Evolutionary conservation across 192 early-diverging fungal species (phyloP), one percentile per base, ranked within the genome.

Genomic region (Umbelopsis isabellina): DNA sequence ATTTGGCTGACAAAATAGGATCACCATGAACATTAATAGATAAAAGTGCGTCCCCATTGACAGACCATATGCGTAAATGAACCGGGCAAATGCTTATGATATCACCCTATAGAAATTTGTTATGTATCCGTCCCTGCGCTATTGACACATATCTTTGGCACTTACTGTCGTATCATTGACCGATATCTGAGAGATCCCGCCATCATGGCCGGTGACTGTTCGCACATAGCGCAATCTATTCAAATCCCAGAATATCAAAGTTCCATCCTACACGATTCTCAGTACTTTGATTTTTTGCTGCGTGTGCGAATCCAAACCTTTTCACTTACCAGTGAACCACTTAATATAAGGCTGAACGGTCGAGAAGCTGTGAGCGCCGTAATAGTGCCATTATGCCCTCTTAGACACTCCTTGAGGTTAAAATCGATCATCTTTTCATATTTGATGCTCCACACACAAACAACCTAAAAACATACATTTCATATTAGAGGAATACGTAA

Each of bases 221-320:
- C 85, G 78, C 27, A 90, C 87, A 70, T 88, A 90, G 27, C 82
- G 85, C 73, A 81, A 75, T 61, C 88, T 79, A 37, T 90, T 90
- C 47, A 90, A 68, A 73, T 90, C 88, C 88, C 88, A 90, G 9
- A 90, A 66, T 58, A 90, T 85, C 10, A 80, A 84, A 22, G 83
- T 85, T 71, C 83, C 82, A 72, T 90, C 88, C 80, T 90, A 53
- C 15, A 64, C 21, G 12, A 23, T 49, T 1, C 1, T 66, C 7
- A 35, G 18, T 45, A 15, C 18, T 16, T 65, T 21, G 22, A 3
- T 16, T 1, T 47, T 68, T 12, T n/a, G n/a, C n/a, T n/a, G n/a
- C n/a, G 9, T 20, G 11, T 27, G 12, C 16, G 23, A n/a, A 16
- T 1, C 20, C 2, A 23, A 8, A 25, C 27, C 1, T 3, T 27